Evolutionary conservation across 2,329 filamentous ascomycete species (phyloP).

Genomic region (Sporothrix curviconia): DNA sequence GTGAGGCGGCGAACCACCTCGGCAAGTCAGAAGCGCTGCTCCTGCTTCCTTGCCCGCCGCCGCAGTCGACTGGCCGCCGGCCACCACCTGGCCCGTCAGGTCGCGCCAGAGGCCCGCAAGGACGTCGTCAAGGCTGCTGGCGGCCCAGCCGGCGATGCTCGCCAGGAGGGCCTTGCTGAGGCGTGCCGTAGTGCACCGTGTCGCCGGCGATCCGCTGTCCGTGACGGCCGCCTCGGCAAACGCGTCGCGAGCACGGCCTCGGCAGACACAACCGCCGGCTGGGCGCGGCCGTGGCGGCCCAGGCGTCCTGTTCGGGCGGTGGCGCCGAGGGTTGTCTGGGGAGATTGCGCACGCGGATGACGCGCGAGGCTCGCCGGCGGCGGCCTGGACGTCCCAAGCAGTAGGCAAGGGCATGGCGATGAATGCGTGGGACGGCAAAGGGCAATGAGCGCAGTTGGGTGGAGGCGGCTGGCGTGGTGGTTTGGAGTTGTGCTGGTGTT

Average conservation of each 20-base stretch:
- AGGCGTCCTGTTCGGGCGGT: slow-evolving; percentile 48
- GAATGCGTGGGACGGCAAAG: not conserved
- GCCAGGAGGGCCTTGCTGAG: slow-evolving; percentile 59
- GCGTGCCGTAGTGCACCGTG: slow-evolving; percentile 68
- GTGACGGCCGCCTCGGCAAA: slow-evolving; percentile 51
- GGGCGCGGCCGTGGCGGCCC: slow-evolving; percentile 52
- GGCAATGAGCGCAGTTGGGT: not conserved
- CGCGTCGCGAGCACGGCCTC: slow-evolving; percentile 47
- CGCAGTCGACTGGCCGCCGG: slow-evolving; percentile 21
- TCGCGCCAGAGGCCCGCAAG: slow-evolving; percentile 32
- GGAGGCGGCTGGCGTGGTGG: too few species aligned
- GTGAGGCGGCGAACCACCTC: slow-evolving; percentile 39
- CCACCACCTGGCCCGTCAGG: slow-evolving; percentile 31
- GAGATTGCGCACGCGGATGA: slow-evolving; percentile 58
- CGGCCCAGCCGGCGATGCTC: slow-evolving; percentile 28
- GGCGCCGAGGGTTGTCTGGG: slow-evolving; percentile 47
- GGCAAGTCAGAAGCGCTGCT: slow-evolving; percentile 29
- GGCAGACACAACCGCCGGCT: slow-evolving; percentile 57
- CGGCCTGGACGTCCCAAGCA: slow-evolving; percentile 32
- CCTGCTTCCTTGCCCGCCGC: not conserved
- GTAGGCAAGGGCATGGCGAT: slow-evolving; percentile 28
- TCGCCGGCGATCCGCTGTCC: slow-evolving; percentile 60
- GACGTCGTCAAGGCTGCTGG: slow-evolving; percentile 24
- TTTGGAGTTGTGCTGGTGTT: too few species aligned
- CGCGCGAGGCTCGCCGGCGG: slow-evolving; percentile 39